These are phyloP conservation scores for Incumbomyces lentus DNA, from an alignment of 2,329 filamentous ascomycete genomes.

Conservation along the genomic window DNA sequence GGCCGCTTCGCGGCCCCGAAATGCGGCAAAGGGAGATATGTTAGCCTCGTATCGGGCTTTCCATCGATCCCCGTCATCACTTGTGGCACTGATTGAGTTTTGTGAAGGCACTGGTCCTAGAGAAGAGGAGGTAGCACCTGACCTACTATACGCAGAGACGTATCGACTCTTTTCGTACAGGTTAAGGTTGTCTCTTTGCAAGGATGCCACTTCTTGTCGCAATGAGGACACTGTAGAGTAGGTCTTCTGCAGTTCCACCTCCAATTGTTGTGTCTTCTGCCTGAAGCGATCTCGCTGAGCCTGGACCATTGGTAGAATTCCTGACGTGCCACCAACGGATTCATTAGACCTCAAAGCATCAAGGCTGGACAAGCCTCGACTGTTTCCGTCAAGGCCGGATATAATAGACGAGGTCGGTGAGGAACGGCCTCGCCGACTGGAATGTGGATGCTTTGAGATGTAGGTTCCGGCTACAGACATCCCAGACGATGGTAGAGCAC, in stretches of 20 bases:
- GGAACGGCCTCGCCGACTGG: slow-evolving; percentile 53
- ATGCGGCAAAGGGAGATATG: slow-evolving; percentile 90
- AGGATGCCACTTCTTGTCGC: slow-evolving; percentile 76
- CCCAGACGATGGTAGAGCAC: slow-evolving; percentile 70
- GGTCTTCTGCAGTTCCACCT: slow-evolving; percentile 75
- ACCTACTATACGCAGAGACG: slow-evolving; percentile 81
- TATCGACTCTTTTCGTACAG: slow-evolving; percentile 98
- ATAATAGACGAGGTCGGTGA: slow-evolving; percentile 98
- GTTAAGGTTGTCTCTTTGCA: slow-evolving; percentile 92
- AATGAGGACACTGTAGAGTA: slow-evolving; percentile 76
- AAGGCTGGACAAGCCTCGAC: slow-evolving; percentile 37
- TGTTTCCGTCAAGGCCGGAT: slow-evolving; percentile 76
- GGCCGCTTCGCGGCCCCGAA: slow-evolving; percentile 83
- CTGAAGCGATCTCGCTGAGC: slow-evolving; percentile 97
- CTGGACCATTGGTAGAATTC: slow-evolving; percentile 95
- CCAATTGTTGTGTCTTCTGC: slow-evolving; percentile 83
- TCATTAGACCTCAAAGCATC: slow-evolving; percentile 55
- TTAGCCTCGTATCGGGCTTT: slow-evolving; percentile 88
- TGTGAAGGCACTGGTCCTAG: slow-evolving; percentile 66
- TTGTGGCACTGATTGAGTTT: slow-evolving; percentile 54
- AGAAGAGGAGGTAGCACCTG: slow-evolving; percentile 50
- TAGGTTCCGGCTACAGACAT: slow-evolving; percentile 92
- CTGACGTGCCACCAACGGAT: slow-evolving; percentile 63
- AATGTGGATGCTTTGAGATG: slow-evolving; percentile 62
- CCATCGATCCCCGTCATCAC: slow-evolving; percentile 69